Conservation (phyloP, 1,139 yeast species). For the Debaryomyces subglobosus region DNA sequence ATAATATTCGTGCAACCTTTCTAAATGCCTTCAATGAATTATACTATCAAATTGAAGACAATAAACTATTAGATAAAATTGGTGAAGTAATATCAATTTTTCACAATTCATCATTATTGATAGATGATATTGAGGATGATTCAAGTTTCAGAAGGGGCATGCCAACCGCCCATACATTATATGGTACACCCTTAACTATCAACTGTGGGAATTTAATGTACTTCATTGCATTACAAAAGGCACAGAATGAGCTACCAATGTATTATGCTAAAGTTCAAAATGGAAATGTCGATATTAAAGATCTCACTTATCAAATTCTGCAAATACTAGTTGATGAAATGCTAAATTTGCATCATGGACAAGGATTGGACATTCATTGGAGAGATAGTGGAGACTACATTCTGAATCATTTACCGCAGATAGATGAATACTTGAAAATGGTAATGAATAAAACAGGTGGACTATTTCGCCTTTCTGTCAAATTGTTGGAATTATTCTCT, state of each 20-base stretch:
- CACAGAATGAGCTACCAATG: conserved; percentile 30
- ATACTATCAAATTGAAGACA: conserved; percentile 28
- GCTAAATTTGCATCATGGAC: conserved; percentile 83
- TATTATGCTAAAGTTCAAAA: conserved; percentile 8
- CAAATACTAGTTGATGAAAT: conserved; percentile 65
- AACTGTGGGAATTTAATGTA: conserved; percentile 85
- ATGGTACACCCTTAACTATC: conserved; percentile 77
- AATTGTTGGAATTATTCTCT: conserved; percentile 53
- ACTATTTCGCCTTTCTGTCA: conserved; percentile 70
- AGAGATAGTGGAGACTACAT: conserved; percentile 52
- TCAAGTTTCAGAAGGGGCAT: conserved; percentile 72
- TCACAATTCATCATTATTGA: conserved; percentile 37
- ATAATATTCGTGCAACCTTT: conserved; percentile 31
- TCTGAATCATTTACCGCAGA: conserved; percentile 55
- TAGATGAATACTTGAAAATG: conserved; percentile 74
- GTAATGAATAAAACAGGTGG: conserved; percentile 91
- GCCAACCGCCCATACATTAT: conserved; percentile 76
- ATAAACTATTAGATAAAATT: conserved; percentile 21
- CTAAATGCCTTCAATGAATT: conserved; percentile 35
- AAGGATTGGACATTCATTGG: conserved; percentile 88
- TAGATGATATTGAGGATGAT: conserved; percentile 87
- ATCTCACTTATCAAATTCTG: conserved; percentile 14
- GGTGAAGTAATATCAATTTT: conserved; percentile 31
- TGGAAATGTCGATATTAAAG: conserved; percentile 5
- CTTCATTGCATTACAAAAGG: conserved; percentile 64